These are phyloP conservation scores for Diaporthe amygdali DNA, from an alignment of 2,329 filamentous ascomycete species.

Conservation along the genomic window DNA sequence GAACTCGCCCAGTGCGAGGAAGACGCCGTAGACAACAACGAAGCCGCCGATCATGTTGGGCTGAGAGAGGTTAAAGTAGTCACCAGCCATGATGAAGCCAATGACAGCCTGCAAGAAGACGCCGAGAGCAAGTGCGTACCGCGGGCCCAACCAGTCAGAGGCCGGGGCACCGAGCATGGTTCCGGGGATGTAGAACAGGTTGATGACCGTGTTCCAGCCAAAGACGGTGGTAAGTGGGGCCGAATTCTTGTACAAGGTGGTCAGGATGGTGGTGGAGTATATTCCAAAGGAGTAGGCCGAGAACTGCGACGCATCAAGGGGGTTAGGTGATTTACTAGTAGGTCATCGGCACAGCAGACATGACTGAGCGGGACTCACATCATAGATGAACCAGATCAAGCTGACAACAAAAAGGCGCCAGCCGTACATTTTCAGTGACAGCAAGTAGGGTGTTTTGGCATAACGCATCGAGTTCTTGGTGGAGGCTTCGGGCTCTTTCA, in stretches of 20 bases:
- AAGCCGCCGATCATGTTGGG: conserved; percentile 74
- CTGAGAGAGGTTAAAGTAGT: conserved; percentile 73
- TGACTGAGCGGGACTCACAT: not conserved
- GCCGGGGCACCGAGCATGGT: conserved; percentile 78
- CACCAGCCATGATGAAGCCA: conserved; percentile 88
- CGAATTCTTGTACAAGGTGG: conserved; percentile 61
- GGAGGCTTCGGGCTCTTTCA: conserved; percentile 82
- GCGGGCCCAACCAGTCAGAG: conserved; percentile 80
- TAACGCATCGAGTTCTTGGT: conserved; percentile 72
- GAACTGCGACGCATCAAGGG: conserved; percentile 57
- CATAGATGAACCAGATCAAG: conserved; percentile 72
- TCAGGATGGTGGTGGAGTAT: conserved; percentile 78
- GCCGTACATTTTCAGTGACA: conserved; percentile 73
- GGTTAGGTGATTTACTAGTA: conserved; percentile 1
- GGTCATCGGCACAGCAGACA: not conserved
- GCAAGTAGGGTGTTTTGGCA: conserved; percentile 58
- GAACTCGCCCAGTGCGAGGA: conserved; percentile 78
- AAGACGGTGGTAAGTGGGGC: conserved; percentile 75
- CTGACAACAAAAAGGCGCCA: conserved; percentile 72
- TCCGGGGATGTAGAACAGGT: conserved; percentile 87
- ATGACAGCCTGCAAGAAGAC: conserved; percentile 76
- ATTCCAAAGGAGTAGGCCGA: conserved; percentile 85
- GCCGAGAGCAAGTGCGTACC: conserved; percentile 73
- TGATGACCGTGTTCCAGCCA: conserved; percentile 88
- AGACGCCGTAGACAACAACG: conserved; percentile 80